phyloP scores from a whole-genome alignment of 768 basidiomycete species.

The Lentinula aciculospora region DNA sequence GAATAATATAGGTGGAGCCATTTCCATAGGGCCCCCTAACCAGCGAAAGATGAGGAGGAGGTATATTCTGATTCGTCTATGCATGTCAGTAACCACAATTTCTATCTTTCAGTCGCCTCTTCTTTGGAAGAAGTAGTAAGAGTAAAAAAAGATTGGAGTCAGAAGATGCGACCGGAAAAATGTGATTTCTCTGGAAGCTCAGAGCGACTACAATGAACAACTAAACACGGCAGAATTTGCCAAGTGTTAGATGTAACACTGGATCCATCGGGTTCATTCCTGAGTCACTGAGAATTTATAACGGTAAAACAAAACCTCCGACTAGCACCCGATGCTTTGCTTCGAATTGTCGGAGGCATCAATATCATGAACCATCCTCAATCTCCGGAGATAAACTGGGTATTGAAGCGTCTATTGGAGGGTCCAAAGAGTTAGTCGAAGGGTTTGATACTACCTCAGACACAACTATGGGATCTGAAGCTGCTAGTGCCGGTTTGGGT shows the following conservation, averaged over 20 bases:
- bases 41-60: background rate
- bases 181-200: background rate
- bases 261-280: background rate
- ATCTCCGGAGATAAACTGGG: background rate
- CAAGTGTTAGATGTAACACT: background rate
- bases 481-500: no score
- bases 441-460: background rate
- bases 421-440: background rate
- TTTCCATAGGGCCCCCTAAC: background rate
- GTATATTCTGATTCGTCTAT: background rate
- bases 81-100: background rate
- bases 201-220: background rate
- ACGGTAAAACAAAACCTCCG: background rate
- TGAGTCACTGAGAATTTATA: background rate
- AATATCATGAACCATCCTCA: background rate
- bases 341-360: background rate
- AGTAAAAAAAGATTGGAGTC: background rate
- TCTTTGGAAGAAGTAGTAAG: background rate
- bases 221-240: background rate
- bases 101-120: background rate
- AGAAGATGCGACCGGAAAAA: background rate
- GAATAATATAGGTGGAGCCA: no score
- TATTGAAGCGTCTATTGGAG: background rate
- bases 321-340: background rate
- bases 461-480: background rate